Conservation (phyloP, 192 early-diverging fungal species). For the Chytriomyces sp. region DNA sequence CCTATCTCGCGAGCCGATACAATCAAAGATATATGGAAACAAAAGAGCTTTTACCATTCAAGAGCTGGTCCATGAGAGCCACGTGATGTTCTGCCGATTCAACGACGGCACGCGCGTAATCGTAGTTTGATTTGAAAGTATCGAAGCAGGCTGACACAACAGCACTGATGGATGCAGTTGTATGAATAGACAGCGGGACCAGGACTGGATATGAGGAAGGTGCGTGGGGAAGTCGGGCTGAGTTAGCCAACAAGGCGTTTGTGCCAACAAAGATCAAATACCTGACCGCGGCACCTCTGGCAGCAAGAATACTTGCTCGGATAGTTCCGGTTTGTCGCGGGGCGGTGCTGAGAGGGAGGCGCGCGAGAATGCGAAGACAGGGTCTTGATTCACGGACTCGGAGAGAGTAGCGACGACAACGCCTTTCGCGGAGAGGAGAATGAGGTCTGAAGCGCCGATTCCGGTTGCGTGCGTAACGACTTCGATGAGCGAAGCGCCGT, state of each 20-base stretch:
- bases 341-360: not conserved
- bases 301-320: not conserved
- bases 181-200: not conserved
- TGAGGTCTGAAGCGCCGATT: too few relatives aligned
- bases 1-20: not conserved
- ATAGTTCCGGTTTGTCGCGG: not conserved
- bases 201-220: not conserved
- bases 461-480: too few relatives aligned
- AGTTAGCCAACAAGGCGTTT: not conserved
- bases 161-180: not conserved
- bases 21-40: not conserved
- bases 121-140: not conserved
- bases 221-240: not conserved
- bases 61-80: not conserved
- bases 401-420: too few relatives aligned
- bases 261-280: not conserved
- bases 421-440: too few relatives aligned
- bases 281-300: not conserved
- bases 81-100: not conserved
- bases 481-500: too few relatives aligned
- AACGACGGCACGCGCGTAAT: not conserved
- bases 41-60: not conserved
- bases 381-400: not conserved
- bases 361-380: not conserved
- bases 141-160: not conserved